phyloP scores from a whole-genome alignment of 352 stramenopile species.

The Pythium dissotocum region DNA sequence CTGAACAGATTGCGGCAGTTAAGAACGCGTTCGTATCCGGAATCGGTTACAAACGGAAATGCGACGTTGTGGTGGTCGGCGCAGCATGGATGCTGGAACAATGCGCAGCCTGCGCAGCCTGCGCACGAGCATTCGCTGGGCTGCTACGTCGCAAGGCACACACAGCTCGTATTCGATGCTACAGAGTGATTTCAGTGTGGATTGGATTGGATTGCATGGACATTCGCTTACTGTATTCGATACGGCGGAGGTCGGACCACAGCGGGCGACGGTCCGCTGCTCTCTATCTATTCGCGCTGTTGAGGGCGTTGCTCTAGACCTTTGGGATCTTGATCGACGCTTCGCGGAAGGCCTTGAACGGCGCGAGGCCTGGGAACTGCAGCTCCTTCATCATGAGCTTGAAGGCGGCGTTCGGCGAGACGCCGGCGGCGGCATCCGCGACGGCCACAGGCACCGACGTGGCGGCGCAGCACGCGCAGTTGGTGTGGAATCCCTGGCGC shows the following conservation, averaged over 20 bases:
- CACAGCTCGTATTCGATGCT: background rate
- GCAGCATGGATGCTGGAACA: background rate
- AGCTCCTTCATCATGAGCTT: slow-evolving; percentile 92
- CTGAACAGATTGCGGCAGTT: background rate
- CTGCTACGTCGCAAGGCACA: background rate
- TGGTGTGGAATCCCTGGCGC: slow-evolving; percentile 90
- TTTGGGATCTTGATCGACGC: slow-evolving; percentile 72
- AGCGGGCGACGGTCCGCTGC: background rate
- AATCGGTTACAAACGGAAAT: background rate
- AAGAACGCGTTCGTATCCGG: background rate
- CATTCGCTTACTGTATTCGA: slow-evolving; percentile 4
- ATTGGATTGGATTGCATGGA: background rate
- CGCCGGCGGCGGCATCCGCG: slow-evolving; percentile 29
- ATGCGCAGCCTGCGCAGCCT: background rate
- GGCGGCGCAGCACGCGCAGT: slow-evolving; percentile 40
- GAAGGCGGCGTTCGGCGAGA: slow-evolving; percentile 93
- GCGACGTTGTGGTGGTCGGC: slow-evolving; percentile 4
- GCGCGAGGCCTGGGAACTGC: slow-evolving; percentile 87
- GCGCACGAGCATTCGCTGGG: background rate
- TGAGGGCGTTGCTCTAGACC: slow-evolving; percentile 33
- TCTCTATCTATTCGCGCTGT: slow-evolving; percentile 28
- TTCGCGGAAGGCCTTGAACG: slow-evolving; percentile 81
- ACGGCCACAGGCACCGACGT: slow-evolving; percentile 27
- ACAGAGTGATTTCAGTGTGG: background rate
- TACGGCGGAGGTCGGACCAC: slow-evolving; percentile 2